A percentile compares a stretch with the other conserved stretches of the same genome.
These are phyloP conservation scores for Orbilia quercus DNA, from an alignment of 2,329 filamentous ascomycete species.

Conservation along the genomic window DNA sequence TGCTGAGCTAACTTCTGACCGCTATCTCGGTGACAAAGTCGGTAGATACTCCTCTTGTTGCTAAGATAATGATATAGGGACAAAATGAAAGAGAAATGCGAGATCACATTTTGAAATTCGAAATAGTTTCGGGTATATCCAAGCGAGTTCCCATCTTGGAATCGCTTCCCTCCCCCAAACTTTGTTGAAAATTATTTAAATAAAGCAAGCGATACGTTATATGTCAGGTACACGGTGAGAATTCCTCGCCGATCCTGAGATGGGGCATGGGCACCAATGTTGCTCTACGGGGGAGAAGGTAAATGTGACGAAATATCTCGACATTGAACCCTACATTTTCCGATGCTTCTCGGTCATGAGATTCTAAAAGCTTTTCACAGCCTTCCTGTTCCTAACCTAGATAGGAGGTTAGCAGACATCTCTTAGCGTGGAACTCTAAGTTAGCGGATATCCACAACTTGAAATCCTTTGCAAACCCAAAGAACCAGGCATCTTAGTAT, in stretches of 20 bases:
- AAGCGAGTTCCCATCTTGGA: slow-evolving; percentile 7
- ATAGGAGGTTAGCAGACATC: slow-evolving; percentile 47
- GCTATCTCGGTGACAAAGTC: slow-evolving; percentile 24
- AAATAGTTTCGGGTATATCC: neutral
- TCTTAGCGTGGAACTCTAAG: slow-evolving; percentile 54
- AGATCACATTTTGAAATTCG: slow-evolving; percentile 4
- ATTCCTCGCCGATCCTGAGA: neutral
- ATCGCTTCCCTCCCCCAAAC: neutral
- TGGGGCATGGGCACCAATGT: neutral
- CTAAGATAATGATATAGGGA: neutral
- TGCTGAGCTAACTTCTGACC: slow-evolving; percentile 17
- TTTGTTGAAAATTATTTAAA: neutral
- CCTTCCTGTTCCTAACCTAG: slow-evolving; percentile 32
- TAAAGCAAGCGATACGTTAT: slow-evolving; percentile 16
- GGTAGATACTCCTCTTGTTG: slow-evolving; percentile 7
- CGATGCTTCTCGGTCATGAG: slow-evolving; percentile 31
- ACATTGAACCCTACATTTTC: neutral
- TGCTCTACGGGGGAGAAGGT: neutral
- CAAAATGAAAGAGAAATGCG: neutral
- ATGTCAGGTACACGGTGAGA: slow-evolving; percentile 9
- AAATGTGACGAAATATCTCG: neutral
- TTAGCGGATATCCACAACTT: slow-evolving; percentile 25
- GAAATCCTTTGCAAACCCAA: slow-evolving; percentile 24
- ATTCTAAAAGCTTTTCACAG: slow-evolving; percentile 31
- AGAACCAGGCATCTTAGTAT: slow-evolving; percentile 47